A percentile compares a stretch with the other conserved stretches of the same genome.
These are phyloP conservation scores for Trametes hirsuta DNA, from an alignment of 1,284 basidiomycete species.

Conservation along the genomic window DNA sequence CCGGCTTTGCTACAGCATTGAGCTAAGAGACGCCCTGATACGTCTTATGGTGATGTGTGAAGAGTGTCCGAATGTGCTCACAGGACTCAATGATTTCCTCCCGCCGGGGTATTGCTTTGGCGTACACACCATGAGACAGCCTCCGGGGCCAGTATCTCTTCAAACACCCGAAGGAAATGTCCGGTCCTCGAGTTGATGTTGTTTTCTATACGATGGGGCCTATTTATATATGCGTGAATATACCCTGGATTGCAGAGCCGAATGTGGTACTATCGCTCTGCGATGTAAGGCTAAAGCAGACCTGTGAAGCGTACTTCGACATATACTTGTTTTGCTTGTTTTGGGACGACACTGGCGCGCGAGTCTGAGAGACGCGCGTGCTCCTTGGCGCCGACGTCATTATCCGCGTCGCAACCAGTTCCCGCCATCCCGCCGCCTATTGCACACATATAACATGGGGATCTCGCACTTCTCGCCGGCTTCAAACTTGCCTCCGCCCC, in stretches of 20 bases:
- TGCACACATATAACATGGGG: neutral
- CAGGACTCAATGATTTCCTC: constrained; percentile 6
- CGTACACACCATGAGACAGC: neutral
- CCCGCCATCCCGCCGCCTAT: neutral
- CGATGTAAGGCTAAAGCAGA: neutral
- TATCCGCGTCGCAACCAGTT: neutral
- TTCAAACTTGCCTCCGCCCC: neutral
- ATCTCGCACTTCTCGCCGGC: too few relatives aligned
- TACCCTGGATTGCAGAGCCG: too few relatives aligned
- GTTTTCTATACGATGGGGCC: too few relatives aligned
- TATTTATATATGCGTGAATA: too few relatives aligned
- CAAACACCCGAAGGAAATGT: neutral
- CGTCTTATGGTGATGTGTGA: constrained; percentile 7
- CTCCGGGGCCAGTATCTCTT: neutral
- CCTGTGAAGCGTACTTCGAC: neutral
- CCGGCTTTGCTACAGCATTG: neutral
- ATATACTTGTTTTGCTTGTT: constrained; percentile 1
- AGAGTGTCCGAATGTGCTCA: neutral
- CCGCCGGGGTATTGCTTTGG: neutral
- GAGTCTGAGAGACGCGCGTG: neutral
- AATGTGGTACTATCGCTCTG: too few relatives aligned
- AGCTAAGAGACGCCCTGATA: constrained; percentile 5
- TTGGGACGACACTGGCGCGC: neutral
- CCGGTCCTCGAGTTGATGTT: too few relatives aligned
- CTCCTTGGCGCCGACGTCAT: constrained; percentile 4